These are phyloP conservation scores for Cyclotella sp. DNA, from an alignment of 108 stramenopile species.

Conservation along the genomic window DNA sequence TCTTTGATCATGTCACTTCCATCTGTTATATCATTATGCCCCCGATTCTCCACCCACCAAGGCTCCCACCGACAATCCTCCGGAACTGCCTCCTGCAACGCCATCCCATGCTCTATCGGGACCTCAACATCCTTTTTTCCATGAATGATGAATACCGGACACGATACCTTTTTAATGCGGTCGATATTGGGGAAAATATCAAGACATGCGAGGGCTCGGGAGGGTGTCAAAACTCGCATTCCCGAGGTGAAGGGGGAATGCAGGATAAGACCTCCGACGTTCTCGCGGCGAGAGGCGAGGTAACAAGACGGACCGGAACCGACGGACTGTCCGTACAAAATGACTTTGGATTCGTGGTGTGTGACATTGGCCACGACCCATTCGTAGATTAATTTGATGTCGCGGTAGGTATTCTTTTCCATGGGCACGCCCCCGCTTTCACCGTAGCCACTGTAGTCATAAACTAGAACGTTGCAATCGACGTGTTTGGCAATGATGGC, in stretches of 20 bases:
- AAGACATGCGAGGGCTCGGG: constrained; percentile 73
- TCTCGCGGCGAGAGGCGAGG: constrained; percentile 57
- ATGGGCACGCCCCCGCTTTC: constrained; percentile 79
- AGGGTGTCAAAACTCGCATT: constrained; percentile 88
- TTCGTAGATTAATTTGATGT: constrained; percentile 83
- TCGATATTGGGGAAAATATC: constrained; percentile 93
- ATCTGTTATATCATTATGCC: constrained; percentile 92
- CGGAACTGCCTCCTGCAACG: constrained; percentile 76
- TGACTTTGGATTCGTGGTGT: constrained; percentile 58
- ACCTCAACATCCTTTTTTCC: constrained; percentile 88
- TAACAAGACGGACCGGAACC: constrained; percentile 88
- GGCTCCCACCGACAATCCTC: constrained; percentile 71
- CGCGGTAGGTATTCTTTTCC: constrained; percentile 84
- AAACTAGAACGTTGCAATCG: constrained; percentile 78
- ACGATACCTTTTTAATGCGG: constrained; percentile 74
- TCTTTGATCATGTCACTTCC: constrained; percentile 77
- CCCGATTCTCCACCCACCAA: constrained; percentile 89
- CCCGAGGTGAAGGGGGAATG: constrained; percentile 89
- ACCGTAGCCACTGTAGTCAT: constrained; percentile 92
- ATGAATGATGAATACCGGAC: constrained; percentile 89
- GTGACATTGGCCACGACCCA: constrained; percentile 58
- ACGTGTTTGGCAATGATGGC: constrained; percentile 65
- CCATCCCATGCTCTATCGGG: constrained; percentile 71
- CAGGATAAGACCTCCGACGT: constrained; percentile 81
- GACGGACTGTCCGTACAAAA: constrained; percentile 93